Evolutionary conservation across 2,329 filamentous ascomycete genomes (phyloP).

Genomic region (Exophiala aquamarina): DNA sequence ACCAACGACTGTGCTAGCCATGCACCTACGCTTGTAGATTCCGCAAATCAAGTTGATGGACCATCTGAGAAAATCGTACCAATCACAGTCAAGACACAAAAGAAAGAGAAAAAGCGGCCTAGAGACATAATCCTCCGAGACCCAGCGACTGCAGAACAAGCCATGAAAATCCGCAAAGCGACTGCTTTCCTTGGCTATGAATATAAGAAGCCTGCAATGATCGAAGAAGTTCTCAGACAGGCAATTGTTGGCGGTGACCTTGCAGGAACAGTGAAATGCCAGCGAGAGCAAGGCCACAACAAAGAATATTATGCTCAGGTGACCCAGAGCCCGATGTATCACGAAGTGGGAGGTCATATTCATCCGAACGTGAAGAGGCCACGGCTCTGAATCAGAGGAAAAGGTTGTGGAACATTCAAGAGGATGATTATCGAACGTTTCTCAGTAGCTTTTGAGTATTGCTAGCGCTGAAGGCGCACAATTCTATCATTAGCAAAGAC

Average conservation of each 20-base stretch:
- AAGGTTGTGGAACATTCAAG: too few relatives aligned
- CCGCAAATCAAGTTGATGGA: slow-evolving; percentile 10
- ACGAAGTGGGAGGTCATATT: too few relatives aligned
- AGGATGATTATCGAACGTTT: too few relatives aligned
- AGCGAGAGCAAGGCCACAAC: neutral
- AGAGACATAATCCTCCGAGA: slow-evolving; percentile 85
- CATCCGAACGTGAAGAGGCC: too few relatives aligned
- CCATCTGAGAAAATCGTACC: slow-evolving; percentile 20
- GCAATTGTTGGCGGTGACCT: neutral
- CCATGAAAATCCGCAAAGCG: slow-evolving; percentile 77
- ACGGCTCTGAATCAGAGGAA: too few relatives aligned
- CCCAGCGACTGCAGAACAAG: slow-evolving; percentile 60
- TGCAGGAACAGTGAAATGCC: too few relatives aligned
- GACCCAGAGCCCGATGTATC: too few relatives aligned
- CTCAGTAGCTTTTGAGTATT: too few relatives aligned
- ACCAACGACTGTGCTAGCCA: too few relatives aligned
- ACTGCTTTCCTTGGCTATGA: slow-evolving; percentile 89
- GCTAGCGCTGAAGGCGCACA: too few relatives aligned
- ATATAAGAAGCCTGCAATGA: slow-evolving; percentile 55
- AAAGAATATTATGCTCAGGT: neutral
- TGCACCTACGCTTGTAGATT: slow-evolving; percentile 8
- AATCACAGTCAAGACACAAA: slow-evolving; percentile 29
- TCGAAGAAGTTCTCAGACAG: slow-evolving; percentile 16
- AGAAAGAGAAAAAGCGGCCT: slow-evolving; percentile 72
- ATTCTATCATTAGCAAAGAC: slow-evolving; percentile 1